A percentile compares a stretch with the other conserved stretches of the same genome.
These are phyloP conservation scores for Paramecium primaurelia DNA, from an alignment of 73 alveolate genomes.

Conservation along the genomic window DNA sequence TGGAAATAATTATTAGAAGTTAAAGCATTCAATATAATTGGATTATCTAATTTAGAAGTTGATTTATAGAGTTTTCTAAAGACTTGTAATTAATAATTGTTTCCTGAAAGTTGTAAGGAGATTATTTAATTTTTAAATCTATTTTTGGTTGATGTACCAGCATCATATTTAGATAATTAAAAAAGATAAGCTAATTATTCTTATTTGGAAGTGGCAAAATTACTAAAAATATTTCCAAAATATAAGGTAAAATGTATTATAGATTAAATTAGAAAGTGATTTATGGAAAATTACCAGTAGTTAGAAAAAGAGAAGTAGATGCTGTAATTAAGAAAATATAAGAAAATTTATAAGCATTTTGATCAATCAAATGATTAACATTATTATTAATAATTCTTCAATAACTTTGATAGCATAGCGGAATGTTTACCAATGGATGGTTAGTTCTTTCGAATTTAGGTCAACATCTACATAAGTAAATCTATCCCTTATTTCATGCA, in stretches of 20 bases:
- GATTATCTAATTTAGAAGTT: neutral
- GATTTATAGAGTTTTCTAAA: neutral
- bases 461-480: neutral
- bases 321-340: neutral
- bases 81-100: neutral
- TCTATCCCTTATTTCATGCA: neutral
- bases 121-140: neutral
- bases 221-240: neutral
- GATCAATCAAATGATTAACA: neutral
- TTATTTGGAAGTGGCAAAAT: neutral
- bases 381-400: constrained; percentile 4
- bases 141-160: neutral
- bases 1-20: constrained; percentile 4
- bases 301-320: constrained; percentile 36
- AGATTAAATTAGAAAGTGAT: neutral
- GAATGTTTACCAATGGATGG: neutral
- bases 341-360: neutral
- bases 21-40: neutral
- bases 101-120: neutral
- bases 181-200: neutral
- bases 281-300: constrained; percentile 2
- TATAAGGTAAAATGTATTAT: neutral
- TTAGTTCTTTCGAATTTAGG: neutral
- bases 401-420: neutral
- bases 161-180: neutral